Conservation (phyloP, 768 basidiomycete genomes). For the Tremella fuciformis region DNA sequence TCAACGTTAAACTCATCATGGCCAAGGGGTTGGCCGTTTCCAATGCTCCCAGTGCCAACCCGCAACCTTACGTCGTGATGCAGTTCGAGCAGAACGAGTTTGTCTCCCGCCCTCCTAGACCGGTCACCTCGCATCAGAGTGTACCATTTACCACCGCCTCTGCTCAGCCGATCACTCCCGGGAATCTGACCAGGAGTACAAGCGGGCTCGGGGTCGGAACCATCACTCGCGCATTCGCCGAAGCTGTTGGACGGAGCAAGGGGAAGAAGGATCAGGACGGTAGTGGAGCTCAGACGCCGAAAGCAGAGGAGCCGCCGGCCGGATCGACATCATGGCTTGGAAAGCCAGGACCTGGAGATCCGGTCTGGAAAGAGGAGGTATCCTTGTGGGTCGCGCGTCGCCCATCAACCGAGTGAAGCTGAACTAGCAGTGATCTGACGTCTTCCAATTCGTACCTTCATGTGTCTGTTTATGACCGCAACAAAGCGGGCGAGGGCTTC, state of each 20-base stretch:
- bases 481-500: constrained; percentile 78
- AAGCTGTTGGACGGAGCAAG: constrained; percentile 47
- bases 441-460: constrained; percentile 77
- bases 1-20: constrained; percentile 93
- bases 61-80: constrained; percentile 76
- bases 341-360: constrained; percentile 62
- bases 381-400: constrained; percentile 66
- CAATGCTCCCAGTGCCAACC: constrained; percentile 55
- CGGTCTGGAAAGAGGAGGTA: constrained; percentile 98
- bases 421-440: constrained; percentile 77
- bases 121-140: constrained; percentile 29
- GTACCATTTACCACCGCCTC: constrained; percentile 46
- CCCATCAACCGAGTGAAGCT: constrained; percentile 11
- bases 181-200: constrained; percentile 33
- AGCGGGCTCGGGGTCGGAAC: constrained; percentile 48
- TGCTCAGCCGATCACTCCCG: constrained; percentile 41
- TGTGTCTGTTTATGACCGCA: constrained; percentile 85
- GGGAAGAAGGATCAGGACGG: constrained; percentile 25
- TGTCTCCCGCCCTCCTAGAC: constrained; percentile 62
- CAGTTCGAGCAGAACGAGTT: constrained; percentile 99
- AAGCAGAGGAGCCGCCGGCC: constrained; percentile 31
- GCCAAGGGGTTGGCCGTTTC: constrained; percentile 78
- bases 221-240: constrained; percentile 50
- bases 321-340: constrained; percentile 37
- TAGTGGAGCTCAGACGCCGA: constrained; percentile 39